Conservation (phyloP, 176 grass and related monocot genomes). For the Chloris gayana region DNA sequence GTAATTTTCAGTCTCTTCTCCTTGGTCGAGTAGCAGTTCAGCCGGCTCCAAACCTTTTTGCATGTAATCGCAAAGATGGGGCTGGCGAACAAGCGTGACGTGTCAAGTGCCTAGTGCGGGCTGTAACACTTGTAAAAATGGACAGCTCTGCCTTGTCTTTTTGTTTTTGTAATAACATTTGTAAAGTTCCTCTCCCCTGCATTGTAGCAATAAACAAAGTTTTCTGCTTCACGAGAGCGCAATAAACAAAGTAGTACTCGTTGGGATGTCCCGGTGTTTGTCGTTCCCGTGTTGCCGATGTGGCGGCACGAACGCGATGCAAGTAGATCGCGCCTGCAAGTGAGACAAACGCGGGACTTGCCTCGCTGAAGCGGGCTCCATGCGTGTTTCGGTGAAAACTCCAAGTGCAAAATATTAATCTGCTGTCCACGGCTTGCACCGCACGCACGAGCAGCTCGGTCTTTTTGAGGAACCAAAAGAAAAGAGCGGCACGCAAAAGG, state of each 20-base stretch:
- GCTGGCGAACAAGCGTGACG: neutral
- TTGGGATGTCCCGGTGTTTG: constrained; percentile 14
- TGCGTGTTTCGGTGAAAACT: neutral
- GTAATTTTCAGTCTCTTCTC: neutral
- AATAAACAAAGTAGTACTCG: constrained; percentile 31
- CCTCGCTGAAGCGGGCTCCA: neutral
- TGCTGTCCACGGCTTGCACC: no score
- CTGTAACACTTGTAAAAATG: constrained; percentile 2
- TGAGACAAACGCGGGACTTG: neutral
- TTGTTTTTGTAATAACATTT: constrained; percentile 10
- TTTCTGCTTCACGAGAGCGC: neutral
- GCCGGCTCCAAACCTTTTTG: constrained; percentile 8
- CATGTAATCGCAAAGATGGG: constrained; percentile 10
- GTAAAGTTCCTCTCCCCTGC: neutral
- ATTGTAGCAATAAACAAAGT: constrained; percentile 22
- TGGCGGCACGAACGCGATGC: neutral
- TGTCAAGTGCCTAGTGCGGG: neutral
- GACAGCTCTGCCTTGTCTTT: constrained; percentile 16
- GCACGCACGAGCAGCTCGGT: neutral
- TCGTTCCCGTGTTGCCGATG: neutral
- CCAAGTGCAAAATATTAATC: neutral
- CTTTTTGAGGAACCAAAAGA: neutral
- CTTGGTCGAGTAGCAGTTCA: neutral
- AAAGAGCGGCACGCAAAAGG: neutral
- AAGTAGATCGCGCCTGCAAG: neutral